Evolutionary conservation across 2,329 filamentous ascomycete species (phyloP).

Genomic region (Aureobasidium mangrovei): DNA sequence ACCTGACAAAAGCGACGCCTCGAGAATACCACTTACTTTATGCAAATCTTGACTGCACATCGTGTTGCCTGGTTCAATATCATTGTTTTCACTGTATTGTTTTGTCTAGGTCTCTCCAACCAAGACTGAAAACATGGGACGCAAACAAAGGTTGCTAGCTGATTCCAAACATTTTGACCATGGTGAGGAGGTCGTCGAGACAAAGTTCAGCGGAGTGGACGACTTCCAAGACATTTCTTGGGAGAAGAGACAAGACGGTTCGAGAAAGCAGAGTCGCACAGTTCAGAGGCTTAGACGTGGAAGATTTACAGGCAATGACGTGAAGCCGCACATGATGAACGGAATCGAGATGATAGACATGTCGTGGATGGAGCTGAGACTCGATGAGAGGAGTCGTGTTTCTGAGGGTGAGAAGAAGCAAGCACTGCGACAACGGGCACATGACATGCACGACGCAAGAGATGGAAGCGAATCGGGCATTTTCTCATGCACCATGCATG

Average conservation of each 20-base stretch:
- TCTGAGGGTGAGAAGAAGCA: not conserved
- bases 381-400: not conserved
- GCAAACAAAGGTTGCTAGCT: too few species aligned
- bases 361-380: not conserved
- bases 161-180: too few species aligned
- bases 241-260: too few species aligned
- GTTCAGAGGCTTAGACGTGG: too few species aligned
- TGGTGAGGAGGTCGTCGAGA: too few species aligned
- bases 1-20: not conserved
- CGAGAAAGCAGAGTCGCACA: too few species aligned
- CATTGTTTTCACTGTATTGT: too few species aligned
- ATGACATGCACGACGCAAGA: not conserved
- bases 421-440: not conserved
- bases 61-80: not conserved
- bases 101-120: too few species aligned
- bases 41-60: not conserved
- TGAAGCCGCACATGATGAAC: not conserved
- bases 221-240: too few species aligned
- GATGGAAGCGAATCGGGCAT: constrained; percentile 1
- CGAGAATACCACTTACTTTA: not conserved
- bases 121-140: too few species aligned
- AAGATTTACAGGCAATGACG: not conserved
- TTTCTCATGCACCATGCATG: constrained; percentile 4
- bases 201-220: too few species aligned
- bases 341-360: not conserved